Conservation (phyloP, 208 protist species). For the Trichomonas vaginalis region DNA sequence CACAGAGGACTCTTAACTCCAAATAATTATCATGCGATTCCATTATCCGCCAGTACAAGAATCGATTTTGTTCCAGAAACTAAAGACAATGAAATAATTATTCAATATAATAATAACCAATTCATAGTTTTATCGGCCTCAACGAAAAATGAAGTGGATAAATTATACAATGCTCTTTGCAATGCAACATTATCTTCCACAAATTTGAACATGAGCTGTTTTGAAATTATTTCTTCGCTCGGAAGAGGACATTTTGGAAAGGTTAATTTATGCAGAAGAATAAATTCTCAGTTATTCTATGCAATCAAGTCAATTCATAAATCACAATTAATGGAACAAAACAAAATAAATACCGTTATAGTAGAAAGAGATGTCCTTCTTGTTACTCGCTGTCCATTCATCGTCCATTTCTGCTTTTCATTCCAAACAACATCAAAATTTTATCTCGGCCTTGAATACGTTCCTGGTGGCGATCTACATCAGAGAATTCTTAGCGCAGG, state of each 20-base stretch:
- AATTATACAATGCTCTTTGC: not conserved
- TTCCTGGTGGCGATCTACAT: not conserved
- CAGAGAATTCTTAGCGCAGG: not conserved
- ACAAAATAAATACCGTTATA: not conserved
- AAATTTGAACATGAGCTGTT: not conserved
- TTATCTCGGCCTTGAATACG: not conserved
- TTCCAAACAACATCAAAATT: not conserved
- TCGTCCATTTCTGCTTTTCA: not conserved
- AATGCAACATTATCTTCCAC: not conserved
- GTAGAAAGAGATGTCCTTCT: not conserved
- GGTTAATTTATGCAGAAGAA: not conserved
- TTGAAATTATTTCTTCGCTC: not conserved
- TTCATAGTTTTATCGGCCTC: too few relatives aligned
- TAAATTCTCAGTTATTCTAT: not conserved
- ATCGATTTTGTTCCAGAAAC: too few relatives aligned
- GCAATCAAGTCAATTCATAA: not conserved
- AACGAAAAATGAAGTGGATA: not conserved
- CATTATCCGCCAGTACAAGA: too few relatives aligned
- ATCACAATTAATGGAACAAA: not conserved
- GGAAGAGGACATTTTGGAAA: not conserved
- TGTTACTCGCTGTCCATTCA: not conserved
- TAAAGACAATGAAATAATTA: too few relatives aligned
- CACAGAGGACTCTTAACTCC: too few relatives aligned
- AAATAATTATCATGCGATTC: too few relatives aligned
- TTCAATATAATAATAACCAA: too few relatives aligned